These are phyloP conservation scores for Persicaria tinctoria DNA, from an alignment of 148 eudicot genomes.

Conservation along the genomic window DNA sequence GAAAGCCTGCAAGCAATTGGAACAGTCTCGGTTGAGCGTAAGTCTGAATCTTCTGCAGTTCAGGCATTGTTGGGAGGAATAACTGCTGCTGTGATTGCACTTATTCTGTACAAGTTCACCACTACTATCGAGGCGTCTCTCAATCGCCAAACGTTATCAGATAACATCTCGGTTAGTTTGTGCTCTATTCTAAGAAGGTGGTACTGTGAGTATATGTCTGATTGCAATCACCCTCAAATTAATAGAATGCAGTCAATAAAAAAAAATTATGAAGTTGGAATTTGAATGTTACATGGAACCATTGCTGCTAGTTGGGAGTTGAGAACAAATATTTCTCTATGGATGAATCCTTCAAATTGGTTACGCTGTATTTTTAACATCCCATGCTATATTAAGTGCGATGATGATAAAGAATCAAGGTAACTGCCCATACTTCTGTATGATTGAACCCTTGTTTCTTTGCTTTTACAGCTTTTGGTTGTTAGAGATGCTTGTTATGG, in stretches of 20 bases:
- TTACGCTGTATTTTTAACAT: background rate
- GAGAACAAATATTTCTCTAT: background rate
- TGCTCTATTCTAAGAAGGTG: background rate
- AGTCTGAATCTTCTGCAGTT: slow-evolving; percentile 53
- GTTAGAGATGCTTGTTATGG: background rate
- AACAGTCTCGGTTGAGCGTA: slow-evolving; percentile 30
- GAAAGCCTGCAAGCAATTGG: slow-evolving; percentile 76
- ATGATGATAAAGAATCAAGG: background rate
- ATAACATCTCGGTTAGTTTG: slow-evolving; percentile 64
- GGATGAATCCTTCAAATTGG: background rate
- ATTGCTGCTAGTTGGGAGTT: background rate
- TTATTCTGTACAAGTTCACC: slow-evolving; percentile 83
- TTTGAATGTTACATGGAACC: background rate
- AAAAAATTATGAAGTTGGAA: background rate
- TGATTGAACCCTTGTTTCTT: background rate
- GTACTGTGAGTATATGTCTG: background rate
- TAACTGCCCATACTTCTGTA: background rate
- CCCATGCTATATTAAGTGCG: background rate
- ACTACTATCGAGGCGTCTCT: slow-evolving; percentile 73
- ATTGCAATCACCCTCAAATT: background rate
- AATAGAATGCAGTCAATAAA: background rate
- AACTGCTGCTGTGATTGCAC: slow-evolving; percentile 75
- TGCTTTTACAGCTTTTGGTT: background rate
- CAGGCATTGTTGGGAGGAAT: slow-evolving; percentile 76
- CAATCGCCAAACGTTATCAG: slow-evolving; percentile 72